Base-by-base conservation (phyloP, 139 green algal species). In the Mesostigma viride region DNA sequence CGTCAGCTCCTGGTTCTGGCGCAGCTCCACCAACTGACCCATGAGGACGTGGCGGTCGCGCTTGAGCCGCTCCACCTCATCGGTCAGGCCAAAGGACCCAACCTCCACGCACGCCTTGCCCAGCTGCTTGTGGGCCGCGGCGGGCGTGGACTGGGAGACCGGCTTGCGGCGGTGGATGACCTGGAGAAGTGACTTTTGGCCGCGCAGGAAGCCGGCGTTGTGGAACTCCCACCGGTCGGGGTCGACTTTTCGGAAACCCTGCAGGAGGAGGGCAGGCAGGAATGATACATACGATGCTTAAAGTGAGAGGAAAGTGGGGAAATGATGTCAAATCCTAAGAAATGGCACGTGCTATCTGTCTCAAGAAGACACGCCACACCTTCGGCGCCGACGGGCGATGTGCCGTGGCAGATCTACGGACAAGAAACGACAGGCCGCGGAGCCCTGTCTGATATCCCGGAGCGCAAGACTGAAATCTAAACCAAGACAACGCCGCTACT, bases 191-290 rank as follows among this genome's bases (percentile, higher is more conserved):
- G 68, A 31, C 3, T 35, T 35, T 34, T 72, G 70, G 33, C 70
- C 70, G 17, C 70, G 51, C 44, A 69, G 40, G 58, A 98, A 98
- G 63, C 87, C 72, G 47, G 95, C 86, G 56, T 97, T 96, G n/a
- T 88, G 80, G 81, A 98, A 98, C 83, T 98, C 86, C 89, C 90
- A 97, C 1, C 85, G 78, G 76, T 97, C 92, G 14, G 92, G 89
- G 68, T 98, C 86, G 4, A 93, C 81, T 66, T 98, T 98, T 8
- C 89, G 79, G 70, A 98, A 98, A 40, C 92, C 70, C 68, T 74
- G 68, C 1, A 53, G 44, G 44, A 53, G 14, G 17, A 53, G 44
- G 17, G 44, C 44, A 53, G 11, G 44, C 44, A 53, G 44, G 44
- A 53, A 17, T 17, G 17, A 17, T 53, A 53, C 14, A 53, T 11